These are phyloP conservation scores for Ogataea paraovalis DNA, from an alignment of 805 yeast species.

Conservation along the genomic window DNA sequence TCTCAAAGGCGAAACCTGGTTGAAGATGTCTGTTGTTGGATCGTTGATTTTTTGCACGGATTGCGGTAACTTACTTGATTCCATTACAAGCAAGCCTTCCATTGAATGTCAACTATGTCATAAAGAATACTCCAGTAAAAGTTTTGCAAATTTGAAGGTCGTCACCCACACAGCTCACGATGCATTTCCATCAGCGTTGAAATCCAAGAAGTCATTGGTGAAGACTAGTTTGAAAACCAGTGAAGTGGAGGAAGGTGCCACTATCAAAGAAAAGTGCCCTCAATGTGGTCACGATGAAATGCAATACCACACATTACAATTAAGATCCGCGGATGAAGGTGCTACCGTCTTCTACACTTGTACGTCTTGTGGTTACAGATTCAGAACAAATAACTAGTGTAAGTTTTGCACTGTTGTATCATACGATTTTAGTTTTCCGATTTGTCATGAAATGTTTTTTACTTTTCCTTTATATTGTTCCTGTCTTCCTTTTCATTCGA, in stretches of 20 bases:
- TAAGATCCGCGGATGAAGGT: conserved; percentile 99
- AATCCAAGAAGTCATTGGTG: conserved; percentile 81
- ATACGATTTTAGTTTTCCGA: not conserved
- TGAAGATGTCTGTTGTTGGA: conserved; percentile 86
- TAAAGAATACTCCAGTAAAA: conserved; percentile 37
- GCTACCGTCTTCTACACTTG: conserved; percentile 98
- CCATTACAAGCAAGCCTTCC: conserved; percentile 45
- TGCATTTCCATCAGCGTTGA: conserved; percentile 87
- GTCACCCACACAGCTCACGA: conserved; percentile 84
- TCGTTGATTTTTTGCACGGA: conserved; percentile 88
- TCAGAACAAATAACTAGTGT: conserved; percentile 81
- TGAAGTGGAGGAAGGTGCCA: conserved; percentile 92
- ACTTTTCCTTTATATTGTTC: not conserved
- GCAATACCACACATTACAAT: conserved; percentile 95
- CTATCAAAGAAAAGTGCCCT: conserved; percentile 97
- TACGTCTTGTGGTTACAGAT: conserved; percentile 86
- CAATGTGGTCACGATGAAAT: conserved; percentile 97
- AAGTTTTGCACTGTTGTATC: not conserved
- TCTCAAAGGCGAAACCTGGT: not conserved
- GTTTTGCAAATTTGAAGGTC: conserved; percentile 77
- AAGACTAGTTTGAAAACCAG: conserved; percentile 74
- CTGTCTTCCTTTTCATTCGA: not conserved
- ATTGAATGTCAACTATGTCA: conserved; percentile 56
- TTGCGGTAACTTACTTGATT: conserved; percentile 87
- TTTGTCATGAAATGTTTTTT: not conserved